Conservation (phyloP, 2,329 filamentous ascomycete species). For the Monosporascus sp. region DNA sequence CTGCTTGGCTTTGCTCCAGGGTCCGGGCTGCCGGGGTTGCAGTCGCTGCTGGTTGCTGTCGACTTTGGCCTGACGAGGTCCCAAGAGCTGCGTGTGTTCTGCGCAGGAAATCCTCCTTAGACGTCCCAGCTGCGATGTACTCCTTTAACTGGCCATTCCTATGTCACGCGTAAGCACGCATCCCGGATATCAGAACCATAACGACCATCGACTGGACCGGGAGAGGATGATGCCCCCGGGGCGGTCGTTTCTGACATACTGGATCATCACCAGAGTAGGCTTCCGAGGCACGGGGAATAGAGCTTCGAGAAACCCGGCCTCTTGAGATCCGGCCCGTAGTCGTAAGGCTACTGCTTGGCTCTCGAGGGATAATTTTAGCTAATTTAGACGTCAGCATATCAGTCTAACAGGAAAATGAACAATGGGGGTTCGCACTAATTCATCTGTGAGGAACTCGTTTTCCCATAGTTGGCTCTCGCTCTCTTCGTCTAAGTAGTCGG, state of each 20-base stretch:
- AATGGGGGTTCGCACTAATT: conserved; percentile 36
- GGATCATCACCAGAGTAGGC: conserved; percentile 77
- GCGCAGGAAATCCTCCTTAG: conserved; percentile 60
- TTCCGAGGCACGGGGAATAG: conserved; percentile 75
- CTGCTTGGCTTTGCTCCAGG: conserved; percentile 3
- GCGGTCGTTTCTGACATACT: conserved; percentile 37
- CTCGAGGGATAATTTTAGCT: conserved; percentile 53
- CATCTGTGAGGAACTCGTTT: conserved; percentile 56
- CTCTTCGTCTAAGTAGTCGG: conserved; percentile 52
- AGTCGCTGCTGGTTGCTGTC: conserved; percentile 8
- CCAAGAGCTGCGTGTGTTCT: conserved; percentile 43
- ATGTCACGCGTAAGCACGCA: conserved; percentile 5
- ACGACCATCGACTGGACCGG: not conserved
- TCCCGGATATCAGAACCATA: not conserved
- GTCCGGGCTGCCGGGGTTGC: conserved; percentile 3
- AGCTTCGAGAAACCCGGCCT: conserved; percentile 74
- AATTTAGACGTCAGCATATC: not conserved
- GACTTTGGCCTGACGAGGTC: conserved; percentile 9
- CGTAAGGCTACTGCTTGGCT: conserved; percentile 64
- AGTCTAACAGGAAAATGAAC: conserved; percentile 6
- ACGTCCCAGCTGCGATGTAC: conserved; percentile 61
- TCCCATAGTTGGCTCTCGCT: conserved; percentile 70
- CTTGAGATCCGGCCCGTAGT: conserved; percentile 66
- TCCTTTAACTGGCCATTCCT: conserved; percentile 72
- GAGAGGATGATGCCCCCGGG: no score